Evolutionary conservation across 257 asterid genomes (phyloP).

Genomic region (Avicennia marina): DNA sequence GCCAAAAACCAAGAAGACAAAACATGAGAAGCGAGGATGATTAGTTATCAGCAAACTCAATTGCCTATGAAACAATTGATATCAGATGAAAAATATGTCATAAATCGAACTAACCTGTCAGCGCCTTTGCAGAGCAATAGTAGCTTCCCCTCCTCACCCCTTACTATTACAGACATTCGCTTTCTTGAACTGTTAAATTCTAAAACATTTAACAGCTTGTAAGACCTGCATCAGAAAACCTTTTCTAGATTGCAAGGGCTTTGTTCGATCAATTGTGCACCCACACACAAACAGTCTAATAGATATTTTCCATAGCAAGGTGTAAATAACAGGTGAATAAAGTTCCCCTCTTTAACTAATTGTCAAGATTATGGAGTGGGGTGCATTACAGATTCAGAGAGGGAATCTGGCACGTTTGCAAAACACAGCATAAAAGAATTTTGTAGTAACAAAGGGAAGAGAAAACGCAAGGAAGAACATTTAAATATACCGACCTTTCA

Average conservation of each 20-base stretch:
- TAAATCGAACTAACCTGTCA: constrained; percentile 57
- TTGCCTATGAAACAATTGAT: not conserved
- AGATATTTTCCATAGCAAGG: too few relatives aligned
- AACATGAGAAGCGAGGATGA: not conserved
- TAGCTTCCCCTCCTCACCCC: constrained; percentile 70
- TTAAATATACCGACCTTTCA: constrained; percentile 55
- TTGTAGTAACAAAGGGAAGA: not conserved
- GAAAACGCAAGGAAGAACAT: not conserved
- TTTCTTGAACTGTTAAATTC: constrained; percentile 84
- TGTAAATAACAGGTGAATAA: too few relatives aligned
- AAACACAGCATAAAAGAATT: not conserved
- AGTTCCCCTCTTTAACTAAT: too few relatives aligned
- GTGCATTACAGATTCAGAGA: too few relatives aligned
- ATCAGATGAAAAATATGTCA: not conserved
- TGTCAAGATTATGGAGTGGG: too few relatives aligned
- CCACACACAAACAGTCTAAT: not conserved
- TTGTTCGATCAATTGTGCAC: too few relatives aligned
- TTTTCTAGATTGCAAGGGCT: too few relatives aligned
- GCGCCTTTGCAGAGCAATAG: constrained; percentile 88
- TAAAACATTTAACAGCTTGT: constrained; percentile 60
- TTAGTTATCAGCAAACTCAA: not conserved
- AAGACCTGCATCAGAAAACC: constrained; percentile 48
- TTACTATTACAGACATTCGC: constrained; percentile 89
- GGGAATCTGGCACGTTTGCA: too few relatives aligned
- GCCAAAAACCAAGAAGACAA: not conserved